Evolutionary conservation across 345 rosid species (phyloP), one percentile per base, ranked within the genome.

Genomic region (Orychophragmus violaceus): DNA sequence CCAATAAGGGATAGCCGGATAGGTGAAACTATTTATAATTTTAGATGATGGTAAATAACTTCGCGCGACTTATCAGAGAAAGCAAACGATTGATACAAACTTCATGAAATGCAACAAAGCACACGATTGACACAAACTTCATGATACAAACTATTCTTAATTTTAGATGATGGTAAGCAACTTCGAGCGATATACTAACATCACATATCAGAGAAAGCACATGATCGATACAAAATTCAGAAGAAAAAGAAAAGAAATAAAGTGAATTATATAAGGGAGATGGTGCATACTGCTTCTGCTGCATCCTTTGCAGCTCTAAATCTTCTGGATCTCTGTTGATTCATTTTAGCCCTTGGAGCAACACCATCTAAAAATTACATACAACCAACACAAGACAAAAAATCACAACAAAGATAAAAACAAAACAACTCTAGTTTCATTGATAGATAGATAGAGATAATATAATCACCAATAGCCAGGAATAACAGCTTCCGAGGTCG

Each of bases 341-440:
- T 94, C 96, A 94, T 94, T 75, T 94, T 90, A 8, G 97, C 99
- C 61, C 99, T 83, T 24, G 97, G 99, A 18, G 97, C 99, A 8
- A 94, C 99, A 59, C 99, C 96, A 71, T 94, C 99, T 94, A 50
- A 73, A 44, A 35, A 1, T 6, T 2, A 46, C 51, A 21, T 3
- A 46, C 1, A 8, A 23, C 21, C 21, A 44, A 19, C 1, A 19
- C 12, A 45, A 45, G 3, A 19, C 2, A 46, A 18, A n/a, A 55
- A 55, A 12, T 35, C 30, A 50, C 1, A 54, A 5, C 7, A 11
- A n/a, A 11, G 23, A 36, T 1, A 3, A 5, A 16, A 27, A 23
- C 0, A 35, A 51, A 64, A 45, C 51, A 45, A 19, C 25, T 45
- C 25, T 19, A 45, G 24, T 45, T 18, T 44, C 24, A 18, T 6